phyloP scores from a whole-genome alignment of 306 rosid genomes.

The Cucurbita argyrosperma region DNA sequence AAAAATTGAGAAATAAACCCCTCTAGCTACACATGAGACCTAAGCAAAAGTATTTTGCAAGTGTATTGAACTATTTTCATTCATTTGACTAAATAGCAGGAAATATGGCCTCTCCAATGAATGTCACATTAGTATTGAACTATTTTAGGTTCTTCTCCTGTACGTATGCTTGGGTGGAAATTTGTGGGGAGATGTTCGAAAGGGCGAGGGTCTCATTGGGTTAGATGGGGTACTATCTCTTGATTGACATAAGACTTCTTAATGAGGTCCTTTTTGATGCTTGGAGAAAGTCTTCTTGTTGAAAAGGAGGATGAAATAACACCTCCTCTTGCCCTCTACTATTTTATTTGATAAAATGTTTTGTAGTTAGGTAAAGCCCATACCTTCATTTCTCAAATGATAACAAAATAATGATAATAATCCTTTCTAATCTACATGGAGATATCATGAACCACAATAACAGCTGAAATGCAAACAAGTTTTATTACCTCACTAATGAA shows the following conservation, averaged over 20 bases:
- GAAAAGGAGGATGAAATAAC: too few relatives aligned
- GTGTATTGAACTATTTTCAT: not conserved
- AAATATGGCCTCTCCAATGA: not conserved
- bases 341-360: not conserved
- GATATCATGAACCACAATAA: not conserved
- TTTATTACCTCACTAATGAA: conserved; percentile 48
- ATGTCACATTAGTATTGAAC: not conserved
- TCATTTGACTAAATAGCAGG: not conserved
- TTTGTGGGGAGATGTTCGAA: not conserved
- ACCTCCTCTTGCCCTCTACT: too few relatives aligned
- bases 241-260: not conserved
- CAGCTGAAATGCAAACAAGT: not conserved
- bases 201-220: not conserved
- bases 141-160: too few relatives aligned
- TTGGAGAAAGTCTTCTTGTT: not conserved
- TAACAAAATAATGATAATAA: not conserved
- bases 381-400: not conserved
- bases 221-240: not conserved
- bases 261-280: not conserved
- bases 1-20: not conserved
- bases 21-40: not conserved
- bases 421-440: not conserved
- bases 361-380: not conserved
- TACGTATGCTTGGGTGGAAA: not conserved
- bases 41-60: not conserved